A percentile compares a stretch with the other conserved stretches of the same genome.
Evolutionary conservation across 192 early-diverging fungal genomes (phyloP).

Genomic region (Coemansia pectinata): DNA sequence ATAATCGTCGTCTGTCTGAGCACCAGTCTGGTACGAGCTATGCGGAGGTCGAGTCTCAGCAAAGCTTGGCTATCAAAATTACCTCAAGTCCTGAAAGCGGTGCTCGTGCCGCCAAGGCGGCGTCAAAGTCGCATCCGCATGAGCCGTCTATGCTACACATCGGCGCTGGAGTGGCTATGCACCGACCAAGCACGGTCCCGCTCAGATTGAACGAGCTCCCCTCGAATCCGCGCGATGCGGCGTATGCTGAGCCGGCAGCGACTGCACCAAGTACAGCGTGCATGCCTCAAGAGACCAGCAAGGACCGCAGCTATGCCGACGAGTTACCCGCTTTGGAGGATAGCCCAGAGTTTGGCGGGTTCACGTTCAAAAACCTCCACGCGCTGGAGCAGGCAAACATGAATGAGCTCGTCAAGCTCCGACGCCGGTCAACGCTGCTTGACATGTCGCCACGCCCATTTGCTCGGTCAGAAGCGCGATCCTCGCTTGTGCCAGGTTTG

Average conservation of each 20-base stretch:
- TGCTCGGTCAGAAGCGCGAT: not conserved
- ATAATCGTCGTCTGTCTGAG: not conserved
- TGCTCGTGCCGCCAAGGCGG: not conserved
- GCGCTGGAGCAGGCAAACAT: conserved; percentile 89
- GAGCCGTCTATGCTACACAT: not conserved
- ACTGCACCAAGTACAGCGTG: not conserved
- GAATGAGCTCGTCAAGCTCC: conserved; percentile 78
- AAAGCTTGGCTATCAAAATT: not conserved
- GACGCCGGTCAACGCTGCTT: conserved; percentile 51
- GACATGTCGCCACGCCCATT: conserved; percentile 12
- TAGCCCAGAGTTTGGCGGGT: conserved; percentile 76
- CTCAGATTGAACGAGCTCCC: conserved; percentile 3
- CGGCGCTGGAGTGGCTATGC: not conserved
- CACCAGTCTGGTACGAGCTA: not conserved
- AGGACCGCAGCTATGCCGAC: not conserved
- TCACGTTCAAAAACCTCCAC: conserved; percentile 89
- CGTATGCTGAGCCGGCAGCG: not conserved
- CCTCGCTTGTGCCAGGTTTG: conserved; percentile 6
- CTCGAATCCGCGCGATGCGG: not conserved
- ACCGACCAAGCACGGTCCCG: conserved; percentile 35
- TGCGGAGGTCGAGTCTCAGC: not conserved
- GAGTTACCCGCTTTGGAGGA: conserved; percentile 16
- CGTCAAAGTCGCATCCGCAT: conserved; percentile 17
- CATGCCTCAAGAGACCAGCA: not conserved
- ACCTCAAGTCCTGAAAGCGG: not conserved